Base-by-base conservation (phyloP, 352 stramenopile genomes). In the Phytophthora citricola region DNA sequence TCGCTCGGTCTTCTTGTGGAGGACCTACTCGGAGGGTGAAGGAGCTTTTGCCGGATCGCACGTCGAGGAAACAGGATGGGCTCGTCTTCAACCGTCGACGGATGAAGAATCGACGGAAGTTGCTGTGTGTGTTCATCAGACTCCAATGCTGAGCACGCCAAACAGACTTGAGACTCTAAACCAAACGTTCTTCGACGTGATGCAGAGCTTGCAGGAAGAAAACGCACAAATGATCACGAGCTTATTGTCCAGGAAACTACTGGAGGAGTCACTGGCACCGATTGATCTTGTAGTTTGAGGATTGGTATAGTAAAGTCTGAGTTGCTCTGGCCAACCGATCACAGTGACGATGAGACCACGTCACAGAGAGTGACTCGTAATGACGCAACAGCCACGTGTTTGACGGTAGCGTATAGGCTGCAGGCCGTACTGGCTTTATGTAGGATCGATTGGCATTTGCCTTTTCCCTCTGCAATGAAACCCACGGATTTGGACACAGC, bases 41-140 rank as follows among this genome's bases (percentile, higher is more conserved):
- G 50, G 50, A 14, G 14, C 12, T 0, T 57, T 47, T n/a, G 7
- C 34, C 2, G 34, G 32, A 14, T 2, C 9, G 2, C 27, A 27
- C 3, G 3, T 47, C 14, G 50, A 57, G 6, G 50, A 57, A 57
- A 57, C 50, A 22, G 50, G 50, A 14, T 57, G 50, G 50, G 36
- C 36, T 2, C 5, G 12, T 22, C 17, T 56, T 34, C 32, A 56
- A 5, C 20, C 49, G 8, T 34, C 49, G 1, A 45, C 14, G 11
- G 49, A 56, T 24, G 32, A 24, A 14, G 36, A 26, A 8, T 26
- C 50, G 22, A 47, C 50, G 15, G 15, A 15, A 1, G 12, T 57
- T 26, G 9, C 6, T 17, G 50, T 47, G 11, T 38, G 34, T 24
- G 36, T 57, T 36, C 34, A 36, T 11, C 50, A 57, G 45, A 39